Evolutionary conservation across 805 yeast genomes (phyloP), one percentile per base, ranked within the genome.

Genomic region (Tetrapisispora namnaoensis): DNA sequence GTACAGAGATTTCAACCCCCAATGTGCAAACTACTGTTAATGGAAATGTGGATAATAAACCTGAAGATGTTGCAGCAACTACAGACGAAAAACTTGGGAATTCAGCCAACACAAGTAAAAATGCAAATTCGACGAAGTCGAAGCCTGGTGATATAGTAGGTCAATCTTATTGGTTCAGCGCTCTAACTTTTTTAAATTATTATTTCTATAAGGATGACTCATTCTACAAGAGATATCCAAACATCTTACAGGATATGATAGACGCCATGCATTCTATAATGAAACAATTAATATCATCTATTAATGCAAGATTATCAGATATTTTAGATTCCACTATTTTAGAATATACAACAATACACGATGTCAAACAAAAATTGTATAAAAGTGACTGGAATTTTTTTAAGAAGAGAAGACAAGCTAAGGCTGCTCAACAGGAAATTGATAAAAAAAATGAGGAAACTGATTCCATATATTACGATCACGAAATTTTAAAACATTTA

Each of bases 131-230:
- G 13, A 46, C 63, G 44, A 62, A 40, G 18, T 24, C 27, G 6
- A 34, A 34, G 5, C 24, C 60, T 34, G 83, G 82, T 32, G 91
- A 85, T 59, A 81, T 84, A 48, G 85, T 85, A 17, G 61, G 75
- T 38, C 74, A 83, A 52, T 83, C 95, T 45, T 91, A 88, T 63
- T 93, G 98, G 98, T 75, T 93, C 36, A 81, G 95, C 4, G 83
- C 85, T 24, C 62, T 85, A 42, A 85, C 86, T 51, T 81, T 86
- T 55, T 68, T 91, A 45, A 82, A 83, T 58, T 91, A 84, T 63
- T 91, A 87, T 65, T 61, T 91, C 34, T 70, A 78, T 40, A 79
- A 85, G 52, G 93, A 84, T 58, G 83, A 78, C 14, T 65, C 69
- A 0, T 73, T 83, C 47, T 80, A 78, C 62, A 58, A 63, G 21